Conservation (phyloP, 768 basidiomycete species). For the Pleurotus pulmonarius region DNA sequence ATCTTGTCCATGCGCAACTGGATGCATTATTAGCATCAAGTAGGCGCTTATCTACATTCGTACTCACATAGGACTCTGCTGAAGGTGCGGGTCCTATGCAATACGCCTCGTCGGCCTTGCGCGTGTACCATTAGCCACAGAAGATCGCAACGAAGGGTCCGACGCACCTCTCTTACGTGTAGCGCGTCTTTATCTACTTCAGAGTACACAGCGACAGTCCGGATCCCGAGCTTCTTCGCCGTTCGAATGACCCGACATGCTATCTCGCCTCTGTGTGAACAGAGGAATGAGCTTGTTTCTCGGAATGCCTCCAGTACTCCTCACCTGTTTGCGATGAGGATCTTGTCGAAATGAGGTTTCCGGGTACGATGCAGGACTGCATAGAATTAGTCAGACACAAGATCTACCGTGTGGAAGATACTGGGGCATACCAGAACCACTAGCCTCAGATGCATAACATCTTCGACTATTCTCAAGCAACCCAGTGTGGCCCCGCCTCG, state of each 20-base stretch:
- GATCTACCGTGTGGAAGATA: neutral
- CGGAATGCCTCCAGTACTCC: conserved; percentile 4
- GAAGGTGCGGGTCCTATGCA: conserved; percentile 92
- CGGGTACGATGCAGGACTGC: conserved; percentile 7
- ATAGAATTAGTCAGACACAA: neutral
- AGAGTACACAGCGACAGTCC: conserved; percentile 89
- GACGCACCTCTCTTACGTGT: conserved; percentile 74
- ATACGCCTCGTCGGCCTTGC: conserved; percentile 80
- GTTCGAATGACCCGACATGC: conserved; percentile 94
- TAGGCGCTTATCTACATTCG: neutral
- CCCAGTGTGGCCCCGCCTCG: no score
- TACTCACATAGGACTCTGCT: conserved; percentile 81
- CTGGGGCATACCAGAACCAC: neutral
- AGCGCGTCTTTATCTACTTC: conserved; percentile 79
- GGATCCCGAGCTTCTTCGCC: conserved; percentile 81
- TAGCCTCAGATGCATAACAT: neutral
- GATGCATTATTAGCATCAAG: neutral
- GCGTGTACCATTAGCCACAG: neutral
- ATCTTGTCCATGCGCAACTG: conserved; percentile 88
- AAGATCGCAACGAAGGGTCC: no score
- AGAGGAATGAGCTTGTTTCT: neutral
- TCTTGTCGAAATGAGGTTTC: conserved; percentile 79
- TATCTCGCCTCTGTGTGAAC: conserved; percentile 75
- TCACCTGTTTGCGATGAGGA: conserved; percentile 86
- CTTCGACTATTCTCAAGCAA: no score